Conservation (phyloP, 495 filamentous ascomycete species). For the Pseudoneurospora amorphoporcata region DNA sequence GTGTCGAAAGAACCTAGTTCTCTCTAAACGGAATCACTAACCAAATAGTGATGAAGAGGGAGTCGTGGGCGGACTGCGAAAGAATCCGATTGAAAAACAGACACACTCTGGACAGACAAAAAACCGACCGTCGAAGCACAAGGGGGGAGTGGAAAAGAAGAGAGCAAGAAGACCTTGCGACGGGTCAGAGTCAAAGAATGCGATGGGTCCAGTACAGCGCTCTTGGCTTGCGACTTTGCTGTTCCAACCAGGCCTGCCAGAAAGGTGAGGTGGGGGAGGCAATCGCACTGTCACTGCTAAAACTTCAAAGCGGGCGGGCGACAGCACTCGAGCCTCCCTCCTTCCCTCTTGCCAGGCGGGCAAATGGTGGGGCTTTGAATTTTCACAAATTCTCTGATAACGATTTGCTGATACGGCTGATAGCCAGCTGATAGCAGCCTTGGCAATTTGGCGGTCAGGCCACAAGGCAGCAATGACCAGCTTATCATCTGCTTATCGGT, state of each 20-base stretch:
- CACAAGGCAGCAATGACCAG: conserved; percentile 15
- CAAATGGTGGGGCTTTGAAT: conserved; percentile 23
- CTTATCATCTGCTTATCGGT: conserved; percentile 2
- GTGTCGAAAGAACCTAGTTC: neutral
- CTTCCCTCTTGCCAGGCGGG: conserved; percentile 1
- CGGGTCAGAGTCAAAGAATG: neutral
- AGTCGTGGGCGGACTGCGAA: neutral
- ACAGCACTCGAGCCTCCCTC: conserved; percentile 6
- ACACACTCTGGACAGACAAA: neutral
- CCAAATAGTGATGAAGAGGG: neutral
- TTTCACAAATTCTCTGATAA: conserved; percentile 27
- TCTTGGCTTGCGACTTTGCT: neutral
- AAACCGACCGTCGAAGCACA: neutral
- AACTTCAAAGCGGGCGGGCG: conserved; percentile 6
- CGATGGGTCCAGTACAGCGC: neutral
- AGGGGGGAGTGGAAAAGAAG: neutral
- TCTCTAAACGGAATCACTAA: neutral
- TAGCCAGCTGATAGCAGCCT: conserved; percentile 17
- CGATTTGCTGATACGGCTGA: neutral
- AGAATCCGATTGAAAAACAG: neutral
- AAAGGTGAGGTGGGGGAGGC: conserved; percentile 3
- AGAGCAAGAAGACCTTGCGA: neutral
- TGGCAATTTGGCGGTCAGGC: conserved; percentile 14
- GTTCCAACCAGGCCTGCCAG: neutral
- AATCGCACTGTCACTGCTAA: neutral